Evolutionary conservation across 495 filamentous ascomycete genomes (phyloP).

Genomic region (Letharia columbiana): DNA sequence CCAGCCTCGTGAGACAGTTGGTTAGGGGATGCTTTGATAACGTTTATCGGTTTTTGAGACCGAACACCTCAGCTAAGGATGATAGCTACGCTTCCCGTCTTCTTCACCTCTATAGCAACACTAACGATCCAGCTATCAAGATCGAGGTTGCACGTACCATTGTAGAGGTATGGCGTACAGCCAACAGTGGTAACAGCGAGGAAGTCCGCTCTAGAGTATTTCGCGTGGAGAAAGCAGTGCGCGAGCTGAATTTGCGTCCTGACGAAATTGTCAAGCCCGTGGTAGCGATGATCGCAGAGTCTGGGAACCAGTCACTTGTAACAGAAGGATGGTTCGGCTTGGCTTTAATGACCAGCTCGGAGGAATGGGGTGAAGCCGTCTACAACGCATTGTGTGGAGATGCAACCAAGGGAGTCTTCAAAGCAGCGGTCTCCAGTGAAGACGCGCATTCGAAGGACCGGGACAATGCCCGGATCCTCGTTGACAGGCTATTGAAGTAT

Average conservation of each 20-base stretch:
- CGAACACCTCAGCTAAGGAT: conserved; percentile 15
- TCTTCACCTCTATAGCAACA: conserved; percentile 47
- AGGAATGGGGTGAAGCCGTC: conserved; percentile 44
- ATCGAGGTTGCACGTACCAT: conserved; percentile 64
- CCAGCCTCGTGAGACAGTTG: conserved; percentile 55
- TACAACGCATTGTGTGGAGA: conserved; percentile 41
- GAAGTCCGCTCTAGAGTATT: no score
- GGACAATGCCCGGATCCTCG: conserved; percentile 56
- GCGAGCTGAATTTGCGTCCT: conserved; percentile 30
- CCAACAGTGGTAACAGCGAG: conserved; percentile 37
- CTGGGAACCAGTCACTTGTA: conserved; percentile 59
- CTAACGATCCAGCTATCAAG: conserved; percentile 56
- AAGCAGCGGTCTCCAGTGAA: neutral
- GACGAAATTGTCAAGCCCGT: conserved; percentile 45
- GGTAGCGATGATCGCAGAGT: conserved; percentile 44
- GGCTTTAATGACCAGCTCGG: conserved; percentile 54
- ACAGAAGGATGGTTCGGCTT: conserved; percentile 68
- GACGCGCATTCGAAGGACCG: conserved; percentile 41
- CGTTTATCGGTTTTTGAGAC: conserved; percentile 35
- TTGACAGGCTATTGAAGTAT: conserved; percentile 49
- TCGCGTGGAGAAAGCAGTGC: neutral
- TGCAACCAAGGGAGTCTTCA: conserved; percentile 37
- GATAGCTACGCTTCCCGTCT: conserved; percentile 40
- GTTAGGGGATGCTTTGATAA: conserved; percentile 51
- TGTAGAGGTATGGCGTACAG: conserved; percentile 52